phyloP scores from a whole-genome alignment of 1,139 yeast species.

The Debaryomyces udenii region DNA sequence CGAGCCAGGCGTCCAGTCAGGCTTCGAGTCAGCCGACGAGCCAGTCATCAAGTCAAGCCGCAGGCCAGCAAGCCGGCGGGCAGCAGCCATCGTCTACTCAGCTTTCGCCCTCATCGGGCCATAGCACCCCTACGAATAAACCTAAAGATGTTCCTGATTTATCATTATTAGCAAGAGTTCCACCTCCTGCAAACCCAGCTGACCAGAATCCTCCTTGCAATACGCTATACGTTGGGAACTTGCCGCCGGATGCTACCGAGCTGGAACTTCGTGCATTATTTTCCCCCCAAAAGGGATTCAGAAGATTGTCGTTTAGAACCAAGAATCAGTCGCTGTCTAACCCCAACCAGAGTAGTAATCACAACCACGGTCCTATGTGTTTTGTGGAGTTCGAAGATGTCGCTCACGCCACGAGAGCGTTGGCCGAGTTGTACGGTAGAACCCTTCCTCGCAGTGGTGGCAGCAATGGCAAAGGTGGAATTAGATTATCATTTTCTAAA shows the following conservation, averaged over 20 bases:
- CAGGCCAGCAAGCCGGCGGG: conserved; percentile 4
- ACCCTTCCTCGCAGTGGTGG: conserved; percentile 68
- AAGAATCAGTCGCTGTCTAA: conserved; percentile 52
- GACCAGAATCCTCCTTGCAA: conserved; percentile 99
- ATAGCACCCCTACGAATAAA: conserved; percentile 21
- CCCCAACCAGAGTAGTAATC: conserved; percentile 37
- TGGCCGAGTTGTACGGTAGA: conserved; percentile 91
- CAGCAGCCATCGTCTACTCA: conserved; percentile 10
- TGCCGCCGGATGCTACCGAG: conserved; percentile 97
- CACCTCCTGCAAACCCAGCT: conserved; percentile 98
- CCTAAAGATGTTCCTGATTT: conserved; percentile 64
- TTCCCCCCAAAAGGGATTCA: conserved; percentile 88
- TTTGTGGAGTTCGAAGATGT: conserved; percentile 98
- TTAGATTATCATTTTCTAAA: conserved; percentile 88
- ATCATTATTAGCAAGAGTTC: conserved; percentile 72
- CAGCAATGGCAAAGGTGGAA: conserved; percentile 88
- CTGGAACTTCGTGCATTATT: conserved; percentile 86
- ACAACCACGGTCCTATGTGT: conserved; percentile 95
- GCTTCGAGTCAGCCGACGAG: conserved; percentile 10
- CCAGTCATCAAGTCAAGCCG: conserved; percentile 8
- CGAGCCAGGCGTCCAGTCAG: conserved; percentile 9
- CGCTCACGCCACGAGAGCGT: conserved; percentile 87
- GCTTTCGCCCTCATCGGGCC: conserved; percentile 11
- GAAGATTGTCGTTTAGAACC: conserved; percentile 86
- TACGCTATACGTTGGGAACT: conserved; percentile 92